These are phyloP conservation scores for Xylaria sp. DNA, from an alignment of 2,329 filamentous ascomycete genomes.

Conservation along the genomic window DNA sequence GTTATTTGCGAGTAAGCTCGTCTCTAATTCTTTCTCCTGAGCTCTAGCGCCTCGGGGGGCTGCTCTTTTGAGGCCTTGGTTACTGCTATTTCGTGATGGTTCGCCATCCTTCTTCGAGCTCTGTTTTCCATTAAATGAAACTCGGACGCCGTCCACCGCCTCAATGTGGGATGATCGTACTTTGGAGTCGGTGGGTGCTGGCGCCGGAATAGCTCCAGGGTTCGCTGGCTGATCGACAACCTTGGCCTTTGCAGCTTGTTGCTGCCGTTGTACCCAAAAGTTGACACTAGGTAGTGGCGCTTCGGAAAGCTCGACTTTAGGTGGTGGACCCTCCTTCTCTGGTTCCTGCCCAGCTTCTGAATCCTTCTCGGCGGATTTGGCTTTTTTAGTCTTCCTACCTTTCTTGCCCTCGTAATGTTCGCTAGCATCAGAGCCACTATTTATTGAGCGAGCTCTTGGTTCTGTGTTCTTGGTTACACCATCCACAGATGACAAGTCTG, in stretches of 20 bases:
- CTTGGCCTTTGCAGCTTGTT: conserved; percentile 67
- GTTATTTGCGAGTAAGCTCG: conserved; percentile 80
- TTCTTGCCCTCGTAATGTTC: conserved; percentile 75
- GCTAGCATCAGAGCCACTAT: conserved; percentile 71
- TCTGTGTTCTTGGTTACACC: conserved; percentile 53
- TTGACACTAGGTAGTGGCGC: conserved; percentile 88
- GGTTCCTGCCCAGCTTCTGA: conserved; percentile 62
- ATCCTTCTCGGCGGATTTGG: conserved; percentile 62
- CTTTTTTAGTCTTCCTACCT: conserved; percentile 73
- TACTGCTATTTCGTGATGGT: conserved; percentile 53
- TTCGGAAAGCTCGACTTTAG: conserved; percentile 76
- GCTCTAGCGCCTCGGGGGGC: conserved; percentile 59
- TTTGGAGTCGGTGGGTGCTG: conserved; percentile 39
- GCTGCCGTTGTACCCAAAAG: conserved; percentile 80
- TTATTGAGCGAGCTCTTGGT: conserved; percentile 66
- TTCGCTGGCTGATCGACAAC: conserved; percentile 38
- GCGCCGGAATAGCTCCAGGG: conserved; percentile 3
- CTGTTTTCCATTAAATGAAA: conserved; percentile 54
- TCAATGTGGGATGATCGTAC: conserved; percentile 38
- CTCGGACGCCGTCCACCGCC: conserved; percentile 45
- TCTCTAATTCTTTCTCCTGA: conserved; percentile 57
- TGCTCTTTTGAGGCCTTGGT: conserved; percentile 55
- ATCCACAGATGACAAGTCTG: conserved; percentile 42
- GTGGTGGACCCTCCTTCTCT: conserved; percentile 69
- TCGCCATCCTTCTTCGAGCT: conserved; percentile 58